Evolutionary conservation across 106 monocot species (phyloP), one percentile per base, ranked within the genome.

Genomic region (Phalaenopsis equestris): DNA sequence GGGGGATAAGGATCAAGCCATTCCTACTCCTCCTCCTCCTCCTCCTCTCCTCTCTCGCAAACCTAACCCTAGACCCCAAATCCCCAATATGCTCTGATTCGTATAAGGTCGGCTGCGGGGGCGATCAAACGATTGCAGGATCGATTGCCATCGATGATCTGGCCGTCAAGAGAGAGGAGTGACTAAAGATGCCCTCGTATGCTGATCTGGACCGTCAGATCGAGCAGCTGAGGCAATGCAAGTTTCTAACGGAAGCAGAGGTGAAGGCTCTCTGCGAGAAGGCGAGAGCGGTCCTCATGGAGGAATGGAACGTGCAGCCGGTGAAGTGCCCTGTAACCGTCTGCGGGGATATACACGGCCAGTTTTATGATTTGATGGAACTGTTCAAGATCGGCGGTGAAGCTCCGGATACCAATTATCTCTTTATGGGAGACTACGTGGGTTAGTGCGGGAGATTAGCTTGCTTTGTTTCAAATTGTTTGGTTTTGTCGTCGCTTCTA

Each of bases 191-290:
- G 91, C 87, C 87, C 72, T 77, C 87, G 81, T 84, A 91, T 80
- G 82, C 79, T 83, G 94, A 94, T 89, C 91, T 94, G 81, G 91
- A 94, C 75, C 89, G 87, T 5, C 94, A 94, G 89, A 94, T 94
- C 89, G 91, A 84, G 89, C 94, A 86, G 67, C 87, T 94, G 73
- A 81, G 91, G 74, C 89, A 91, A 65, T 94, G 94, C 84, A 91
- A 91, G 78, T 86, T 73, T 83, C 49, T 94, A 21, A 72, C 84
- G 46, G 94, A 94, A 81, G 84, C 86, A 79, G 94, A 94, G 84
- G 94, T 94, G 81, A 94, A 89, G 83, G 86, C 80, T 17, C 84
- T 94, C 0, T 94, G 94, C 87, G 94, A 94, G 77, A 85, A 87
- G 79, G 92, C 92, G 48, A 81, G 87, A 67, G 87, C 87, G 38